These are phyloP conservation scores for Chaetothyriales sp. DNA, from an alignment of 2,329 filamentous ascomycete genomes.

Conservation along the genomic window DNA sequence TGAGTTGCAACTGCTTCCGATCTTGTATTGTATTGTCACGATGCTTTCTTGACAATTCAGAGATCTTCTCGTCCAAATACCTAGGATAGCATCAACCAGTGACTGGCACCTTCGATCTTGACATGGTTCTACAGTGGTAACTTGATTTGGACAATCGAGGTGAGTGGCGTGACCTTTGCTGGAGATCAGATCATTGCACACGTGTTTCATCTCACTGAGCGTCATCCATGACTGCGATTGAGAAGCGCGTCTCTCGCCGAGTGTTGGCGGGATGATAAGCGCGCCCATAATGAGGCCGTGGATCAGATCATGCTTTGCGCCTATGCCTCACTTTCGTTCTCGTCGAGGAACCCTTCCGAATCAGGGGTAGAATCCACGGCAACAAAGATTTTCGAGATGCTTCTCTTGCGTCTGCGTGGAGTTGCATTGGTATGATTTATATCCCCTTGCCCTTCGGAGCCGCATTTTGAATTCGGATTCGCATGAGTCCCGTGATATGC, in stretches of 20 bases:
- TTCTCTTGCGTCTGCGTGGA: conserved; percentile 9
- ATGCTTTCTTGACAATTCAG: no score
- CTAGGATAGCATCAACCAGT: no score
- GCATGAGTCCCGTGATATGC: neutral
- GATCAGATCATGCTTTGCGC: neutral
- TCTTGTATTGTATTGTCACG: no score
- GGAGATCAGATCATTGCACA: neutral
- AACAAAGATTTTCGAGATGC: conserved; percentile 10
- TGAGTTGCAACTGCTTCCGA: no score
- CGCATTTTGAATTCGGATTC: no score
- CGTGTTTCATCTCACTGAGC: neutral
- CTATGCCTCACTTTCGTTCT: neutral
- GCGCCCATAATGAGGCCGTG: neutral
- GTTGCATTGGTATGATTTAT: neutral
- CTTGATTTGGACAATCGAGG: no score
- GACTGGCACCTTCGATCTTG: no score
- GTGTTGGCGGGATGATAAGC: neutral
- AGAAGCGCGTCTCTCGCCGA: neutral
- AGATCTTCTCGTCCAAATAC: no score
- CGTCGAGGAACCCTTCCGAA: neutral
- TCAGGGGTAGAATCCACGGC: conserved; percentile 8
- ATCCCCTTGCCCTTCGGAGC: neutral
- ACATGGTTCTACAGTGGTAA: no score
- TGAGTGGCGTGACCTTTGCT: no score
- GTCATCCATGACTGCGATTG: neutral